Base-by-base conservation (phyloP, 345 rosid genomes). In the Eucalyptus rudis region DNA sequence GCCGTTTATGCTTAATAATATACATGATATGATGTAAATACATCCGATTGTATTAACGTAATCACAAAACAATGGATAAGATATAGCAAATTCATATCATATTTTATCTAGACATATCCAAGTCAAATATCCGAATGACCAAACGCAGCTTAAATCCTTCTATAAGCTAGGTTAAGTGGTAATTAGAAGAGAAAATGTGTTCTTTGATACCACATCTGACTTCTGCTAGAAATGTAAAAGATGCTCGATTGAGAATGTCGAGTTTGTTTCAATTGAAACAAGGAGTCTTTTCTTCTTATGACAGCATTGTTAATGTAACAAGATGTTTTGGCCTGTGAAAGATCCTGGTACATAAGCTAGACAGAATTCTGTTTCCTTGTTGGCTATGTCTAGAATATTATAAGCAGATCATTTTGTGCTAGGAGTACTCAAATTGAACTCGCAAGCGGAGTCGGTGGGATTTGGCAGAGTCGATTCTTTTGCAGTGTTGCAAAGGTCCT, bases 1-100 rank as follows among this genome's bases (percentile, higher is more conserved):
- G 4, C 5, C 25, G 0, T 52, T 52, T 52, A 52, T 52, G 22
- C 10, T 52, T 19, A 52, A 52, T 0, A 52, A 20, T 52, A 52
- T 52, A 20, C 58, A 51, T 13, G 1, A 17, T 51, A 17, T 6
- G 51, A 49, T 49, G 16, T 50, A 14, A 14, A 50, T 51, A 51
- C 1, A 51, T 51, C 1, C 3, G 2, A 51, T 52, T 52, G 8
- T 52, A 52, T 52, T 52, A 52, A 0, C 8, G 2, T 0, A 52
- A 52, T 52, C 58, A 52, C 58, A 52, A 52, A 52, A 52, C 58
- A 52, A 52, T 52, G 0, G 58, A 52, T 52, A 52, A 52, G 25
- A 19, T 52, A 20, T 20, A 52, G 2, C 58, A 52, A 52, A 52
- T 52, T 52, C 58, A 52, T 8, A 52, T 52, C 1, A 52, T 20